Conservation (phyloP, 2,329 filamentous ascomycete genomes). For the Fusarium kyushuense region DNA sequence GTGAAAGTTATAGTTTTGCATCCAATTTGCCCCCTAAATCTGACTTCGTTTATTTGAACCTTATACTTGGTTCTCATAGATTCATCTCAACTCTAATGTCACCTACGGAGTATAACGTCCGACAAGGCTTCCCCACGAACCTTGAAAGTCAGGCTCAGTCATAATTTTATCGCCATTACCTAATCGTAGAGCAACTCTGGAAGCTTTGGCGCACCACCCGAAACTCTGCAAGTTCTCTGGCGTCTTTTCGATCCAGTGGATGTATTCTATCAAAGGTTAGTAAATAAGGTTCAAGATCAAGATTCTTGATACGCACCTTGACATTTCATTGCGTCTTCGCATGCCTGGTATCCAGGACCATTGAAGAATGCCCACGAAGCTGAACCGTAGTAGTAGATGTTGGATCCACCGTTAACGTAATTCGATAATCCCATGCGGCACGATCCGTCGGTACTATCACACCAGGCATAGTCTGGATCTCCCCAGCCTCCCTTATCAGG, state of each 20-base stretch:
- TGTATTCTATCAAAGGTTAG: background rate
- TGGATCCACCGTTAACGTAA: conserved; percentile 1
- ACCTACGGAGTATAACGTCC: background rate
- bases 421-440: conserved; percentile 1
- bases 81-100: background rate
- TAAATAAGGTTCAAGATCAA: background rate
- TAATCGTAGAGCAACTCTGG: background rate
- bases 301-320: background rate
- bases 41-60: no score
- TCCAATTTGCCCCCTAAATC: no score
- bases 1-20: no score
- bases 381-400: background rate
- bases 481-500: background rate
- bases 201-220: background rate
- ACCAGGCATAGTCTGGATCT: background rate
- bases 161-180: background rate
- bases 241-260: background rate
- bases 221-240: background rate
- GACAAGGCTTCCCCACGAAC: background rate
- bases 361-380: background rate
- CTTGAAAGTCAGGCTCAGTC: background rate
- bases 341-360: background rate
- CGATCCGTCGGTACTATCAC: background rate
- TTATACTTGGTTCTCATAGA: no score
- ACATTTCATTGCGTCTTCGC: background rate